A percentile compares a stretch with the other conserved stretches of the same genome.
Evolutionary conservation across 306 rosid species (phyloP).

Genomic region (Trifolium dubium): DNA sequence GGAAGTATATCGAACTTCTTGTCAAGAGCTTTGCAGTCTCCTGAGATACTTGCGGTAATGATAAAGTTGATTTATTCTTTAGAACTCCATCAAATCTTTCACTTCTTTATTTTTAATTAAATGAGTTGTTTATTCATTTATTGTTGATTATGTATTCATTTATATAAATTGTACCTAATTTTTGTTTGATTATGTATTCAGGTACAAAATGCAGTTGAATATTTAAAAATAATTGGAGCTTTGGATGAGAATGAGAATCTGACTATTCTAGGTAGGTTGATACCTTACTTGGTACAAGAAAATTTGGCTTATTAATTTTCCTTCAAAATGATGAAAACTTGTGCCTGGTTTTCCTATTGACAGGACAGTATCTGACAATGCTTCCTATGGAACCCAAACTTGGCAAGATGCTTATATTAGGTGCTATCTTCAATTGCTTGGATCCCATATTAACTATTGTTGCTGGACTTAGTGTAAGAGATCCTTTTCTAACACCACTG

Average conservation of each 20-base stretch:
- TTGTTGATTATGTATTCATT: conserved; percentile 36
- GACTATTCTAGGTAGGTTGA: conserved; percentile 71
- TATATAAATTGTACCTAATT: conserved; percentile 35
- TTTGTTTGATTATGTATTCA: conserved; percentile 45
- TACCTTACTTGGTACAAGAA: conserved; percentile 33
- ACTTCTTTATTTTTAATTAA: neutral
- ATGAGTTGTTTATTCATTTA: neutral
- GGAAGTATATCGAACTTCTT: conserved; percentile 93
- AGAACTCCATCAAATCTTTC: conserved; percentile 28
- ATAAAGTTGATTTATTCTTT: conserved; percentile 39
- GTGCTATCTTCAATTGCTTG: conserved; percentile 84
- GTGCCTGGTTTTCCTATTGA: conserved; percentile 44
- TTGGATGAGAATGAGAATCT: conserved; percentile 89
- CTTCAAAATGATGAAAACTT: conserved; percentile 24
- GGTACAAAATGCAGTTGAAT: conserved; percentile 96
- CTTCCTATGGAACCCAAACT: conserved; percentile 99
- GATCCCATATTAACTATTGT: conserved; percentile 92
- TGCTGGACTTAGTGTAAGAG: conserved; percentile 95
- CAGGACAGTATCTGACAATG: conserved; percentile 80
- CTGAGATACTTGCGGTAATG: conserved; percentile 81
- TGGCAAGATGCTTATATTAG: conserved; percentile 92
- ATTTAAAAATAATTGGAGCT: conserved; percentile 83
- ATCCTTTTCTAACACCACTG: conserved; percentile 84
- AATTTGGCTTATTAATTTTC: conserved; percentile 32
- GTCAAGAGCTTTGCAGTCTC: conserved; percentile 95